phyloP scores from a whole-genome alignment of 2,329 filamentous ascomycete genomes.

The Nemania bipapillata region DNA sequence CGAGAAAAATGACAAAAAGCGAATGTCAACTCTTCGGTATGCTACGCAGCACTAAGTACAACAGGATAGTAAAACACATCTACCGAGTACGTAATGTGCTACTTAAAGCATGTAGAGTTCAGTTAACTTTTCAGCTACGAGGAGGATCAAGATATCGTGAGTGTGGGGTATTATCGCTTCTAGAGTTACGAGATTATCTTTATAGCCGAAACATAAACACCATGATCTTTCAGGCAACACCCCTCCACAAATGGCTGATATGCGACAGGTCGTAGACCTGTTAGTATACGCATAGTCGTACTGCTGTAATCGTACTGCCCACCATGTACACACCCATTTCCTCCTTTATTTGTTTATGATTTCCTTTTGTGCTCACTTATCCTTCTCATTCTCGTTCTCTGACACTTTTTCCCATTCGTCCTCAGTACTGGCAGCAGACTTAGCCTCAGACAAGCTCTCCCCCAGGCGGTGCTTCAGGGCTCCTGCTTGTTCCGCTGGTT shows the following conservation, averaged over 20 bases:
- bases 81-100: too few relatives aligned
- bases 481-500: constrained; percentile 56
- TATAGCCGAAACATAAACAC: constrained; percentile 30
- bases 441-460: constrained; percentile 56
- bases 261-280: constrained; percentile 4
- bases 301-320: not conserved
- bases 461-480: constrained; percentile 62
- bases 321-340: constrained; percentile 10
- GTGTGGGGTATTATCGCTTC: constrained; percentile 33
- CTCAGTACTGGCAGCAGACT: constrained; percentile 79
- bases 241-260: constrained; percentile 15
- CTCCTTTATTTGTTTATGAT: not conserved
- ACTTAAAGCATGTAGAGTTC: not conserved
- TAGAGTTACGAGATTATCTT: constrained; percentile 36
- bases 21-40: too few relatives aligned
- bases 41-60: too few relatives aligned
- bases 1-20: too few relatives aligned
- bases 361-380: constrained; percentile 54
- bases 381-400: constrained; percentile 72
- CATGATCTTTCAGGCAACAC: not conserved
- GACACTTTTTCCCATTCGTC: constrained; percentile 98
- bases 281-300: constrained; percentile 28
- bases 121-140: too few relatives aligned
- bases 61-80: too few relatives aligned
- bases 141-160: not conserved